A percentile compares a stretch with the other conserved stretches of the same genome.
Conservation (phyloP, 495 filamentous ascomycete species). For the Polyplosphaeria fusca region DNA sequence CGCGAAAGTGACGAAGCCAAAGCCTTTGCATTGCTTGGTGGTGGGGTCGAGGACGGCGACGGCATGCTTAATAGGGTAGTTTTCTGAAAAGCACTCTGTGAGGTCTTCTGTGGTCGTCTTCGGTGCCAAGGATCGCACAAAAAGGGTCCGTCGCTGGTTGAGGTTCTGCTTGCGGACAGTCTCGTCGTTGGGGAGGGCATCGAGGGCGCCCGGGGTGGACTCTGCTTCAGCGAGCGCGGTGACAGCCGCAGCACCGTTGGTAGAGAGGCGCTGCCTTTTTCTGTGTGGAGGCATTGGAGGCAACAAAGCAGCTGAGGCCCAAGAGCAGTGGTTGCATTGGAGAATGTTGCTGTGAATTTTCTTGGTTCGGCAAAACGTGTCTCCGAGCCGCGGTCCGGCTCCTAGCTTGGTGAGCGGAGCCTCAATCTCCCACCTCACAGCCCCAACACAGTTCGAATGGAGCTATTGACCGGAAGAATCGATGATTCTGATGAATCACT, state of each 20-base stretch:
- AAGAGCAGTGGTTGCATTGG: not conserved
- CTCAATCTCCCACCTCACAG: too few species aligned
- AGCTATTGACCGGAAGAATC: too few species aligned
- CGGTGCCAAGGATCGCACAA: conserved; percentile 80
- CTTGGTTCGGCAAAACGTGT: not conserved
- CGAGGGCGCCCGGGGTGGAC: not conserved
- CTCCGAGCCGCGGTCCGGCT: not conserved
- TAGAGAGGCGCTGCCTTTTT: conserved; percentile 39
- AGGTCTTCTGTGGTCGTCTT: conserved; percentile 77
- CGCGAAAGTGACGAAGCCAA: conserved; percentile 94
- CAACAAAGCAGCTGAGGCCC: not conserved
- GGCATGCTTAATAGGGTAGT: conserved; percentile 91
- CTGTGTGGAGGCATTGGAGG: conserved; percentile 31
- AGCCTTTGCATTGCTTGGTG: conserved; percentile 84
- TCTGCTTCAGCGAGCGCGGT: conserved; percentile 24
- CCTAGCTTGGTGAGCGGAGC: too few species aligned
- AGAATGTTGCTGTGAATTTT: not conserved
- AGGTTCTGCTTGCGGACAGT: conserved; percentile 25
- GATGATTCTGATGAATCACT: too few species aligned
- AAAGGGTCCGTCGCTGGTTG: conserved; percentile 67
- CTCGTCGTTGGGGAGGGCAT: conserved; percentile 1
- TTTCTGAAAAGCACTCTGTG: conserved; percentile 84
- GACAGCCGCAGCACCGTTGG: conserved; percentile 32
- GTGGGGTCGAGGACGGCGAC: conserved; percentile 75
- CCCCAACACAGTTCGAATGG: too few species aligned